phyloP scores from a whole-genome alignment of 371 early-diverging fungal species.

The Lichtheimia corymbifera region DNA sequence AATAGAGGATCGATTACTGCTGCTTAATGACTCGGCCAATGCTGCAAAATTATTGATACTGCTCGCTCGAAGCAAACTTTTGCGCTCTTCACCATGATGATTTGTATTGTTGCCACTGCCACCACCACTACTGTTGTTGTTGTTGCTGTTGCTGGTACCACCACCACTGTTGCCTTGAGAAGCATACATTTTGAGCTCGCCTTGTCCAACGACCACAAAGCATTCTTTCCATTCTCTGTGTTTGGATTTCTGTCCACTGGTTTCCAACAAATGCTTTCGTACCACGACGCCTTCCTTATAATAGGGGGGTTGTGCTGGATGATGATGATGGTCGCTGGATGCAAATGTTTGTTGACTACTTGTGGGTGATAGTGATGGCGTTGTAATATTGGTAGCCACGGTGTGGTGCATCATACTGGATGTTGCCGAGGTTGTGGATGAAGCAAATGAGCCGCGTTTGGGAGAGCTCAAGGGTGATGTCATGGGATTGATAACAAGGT shows the following conservation, averaged over 20 bases:
- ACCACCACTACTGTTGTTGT: not conserved
- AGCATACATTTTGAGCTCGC: conserved; percentile 79
- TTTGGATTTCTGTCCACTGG: conserved; percentile 75
- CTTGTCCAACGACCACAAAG: conserved; percentile 73
- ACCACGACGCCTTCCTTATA: conserved; percentile 78
- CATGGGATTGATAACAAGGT: conserved; percentile 6
- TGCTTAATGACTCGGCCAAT: conserved; percentile 29
- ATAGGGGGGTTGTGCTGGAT: conserved; percentile 39
- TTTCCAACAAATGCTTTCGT: conserved; percentile 83
- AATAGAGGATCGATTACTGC: conserved; percentile 6
- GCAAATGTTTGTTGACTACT: not conserved
- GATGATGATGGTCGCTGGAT: not conserved
- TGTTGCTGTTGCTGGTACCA: not conserved
- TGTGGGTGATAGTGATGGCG: conserved; percentile 11
- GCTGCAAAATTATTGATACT: conserved; percentile 19
- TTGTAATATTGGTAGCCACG: not conserved
- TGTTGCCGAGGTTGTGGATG: conserved; percentile 14
- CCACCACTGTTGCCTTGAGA: conserved; percentile 19
- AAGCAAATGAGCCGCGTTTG: conserved; percentile 20
- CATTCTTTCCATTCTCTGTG: conserved; percentile 88
- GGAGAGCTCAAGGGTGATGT: conserved; percentile 15
- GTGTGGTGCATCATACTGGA: conserved; percentile 8
- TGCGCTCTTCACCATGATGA: conserved; percentile 18
- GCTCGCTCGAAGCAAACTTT: conserved; percentile 25
- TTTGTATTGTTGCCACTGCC: too few species aligned